A percentile compares a stretch with the other conserved stretches of the same genome.
These are phyloP conservation scores for Globisporangium canariense DNA, from an alignment of 352 stramenopile genomes.

Conservation along the genomic window DNA sequence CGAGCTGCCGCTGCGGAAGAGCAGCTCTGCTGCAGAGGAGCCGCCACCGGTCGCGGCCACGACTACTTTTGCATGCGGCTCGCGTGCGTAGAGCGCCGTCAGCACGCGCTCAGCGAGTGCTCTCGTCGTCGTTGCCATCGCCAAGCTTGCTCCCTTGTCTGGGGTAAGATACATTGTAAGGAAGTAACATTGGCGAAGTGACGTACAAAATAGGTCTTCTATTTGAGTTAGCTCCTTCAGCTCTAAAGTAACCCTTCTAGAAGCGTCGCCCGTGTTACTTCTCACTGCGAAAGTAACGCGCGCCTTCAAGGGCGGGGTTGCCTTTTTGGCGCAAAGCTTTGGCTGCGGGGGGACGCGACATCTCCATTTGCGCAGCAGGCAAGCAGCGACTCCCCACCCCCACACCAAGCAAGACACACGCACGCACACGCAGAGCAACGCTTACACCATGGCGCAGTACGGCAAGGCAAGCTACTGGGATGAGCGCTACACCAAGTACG, in stretches of 20 bases:
- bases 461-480: slow-evolving; percentile 94
- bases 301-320: neutral
- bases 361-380: slow-evolving; percentile 8
- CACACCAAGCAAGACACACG: neutral
- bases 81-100: slow-evolving; percentile 48
- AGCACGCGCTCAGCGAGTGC: slow-evolving; percentile 49
- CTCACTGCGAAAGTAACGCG: neutral
- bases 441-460: slow-evolving; percentile 83
- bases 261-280: neutral
- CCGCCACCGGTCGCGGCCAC: slow-evolving; percentile 58
- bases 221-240: too few species aligned
- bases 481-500: slow-evolving; percentile 92
- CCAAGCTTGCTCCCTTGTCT: neutral
- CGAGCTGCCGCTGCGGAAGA: slow-evolving; percentile 58
- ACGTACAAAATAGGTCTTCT: too few species aligned
- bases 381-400: neutral
- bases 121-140: neutral
- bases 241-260: neutral
- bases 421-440: neutral
- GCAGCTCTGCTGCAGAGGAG: slow-evolving; percentile 32
- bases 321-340: neutral
- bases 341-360: slow-evolving; percentile 8
- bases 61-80: slow-evolving; percentile 52
- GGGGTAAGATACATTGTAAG: too few species aligned
- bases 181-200: too few species aligned